Percentiles rank a stretch among this genome's conserved stretches.
Evolutionary conservation across 129 eudicot species (phyloP).

Genomic region (Escallonia herrerae): DNA sequence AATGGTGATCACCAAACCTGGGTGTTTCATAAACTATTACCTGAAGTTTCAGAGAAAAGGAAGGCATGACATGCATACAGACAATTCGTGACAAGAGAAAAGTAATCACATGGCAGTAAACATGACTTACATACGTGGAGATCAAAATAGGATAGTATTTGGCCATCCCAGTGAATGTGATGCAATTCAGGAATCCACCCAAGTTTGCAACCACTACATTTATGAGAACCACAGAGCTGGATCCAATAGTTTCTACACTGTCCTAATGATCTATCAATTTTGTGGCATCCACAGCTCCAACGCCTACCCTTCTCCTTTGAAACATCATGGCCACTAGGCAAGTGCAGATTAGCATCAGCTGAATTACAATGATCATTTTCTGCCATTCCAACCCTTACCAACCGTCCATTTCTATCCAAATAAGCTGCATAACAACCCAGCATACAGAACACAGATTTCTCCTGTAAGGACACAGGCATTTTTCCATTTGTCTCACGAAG

Average conservation of each 20-base stretch:
- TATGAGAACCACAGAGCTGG: conserved; percentile 34
- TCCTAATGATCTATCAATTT: conserved; percentile 30
- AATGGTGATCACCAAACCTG: conserved; percentile 73
- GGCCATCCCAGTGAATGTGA: conserved; percentile 57
- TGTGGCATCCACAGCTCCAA: conserved; percentile 42
- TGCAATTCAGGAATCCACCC: conserved; percentile 55
- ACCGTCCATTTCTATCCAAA: conserved; percentile 32
- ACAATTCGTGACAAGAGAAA: not conserved
- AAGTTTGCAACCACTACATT: conserved; percentile 16
- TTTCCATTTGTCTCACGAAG: conserved; percentile 42
- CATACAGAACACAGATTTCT: conserved; percentile 43
- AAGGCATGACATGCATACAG: not conserved
- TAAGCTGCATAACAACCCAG: conserved; percentile 52
- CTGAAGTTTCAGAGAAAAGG: conserved; percentile 31
- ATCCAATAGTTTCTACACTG: conserved; percentile 27
- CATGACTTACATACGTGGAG: conserved; percentile 98
- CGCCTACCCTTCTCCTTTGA: conserved; percentile 10
- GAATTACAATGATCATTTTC: conserved; percentile 4
- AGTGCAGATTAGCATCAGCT: conserved; percentile 7
- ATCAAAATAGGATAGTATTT: conserved; percentile 44
- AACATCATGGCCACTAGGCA: conserved; percentile 1
- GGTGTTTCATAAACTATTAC: conserved; percentile 82
- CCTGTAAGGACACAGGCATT: conserved; percentile 63
- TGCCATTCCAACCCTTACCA: conserved; percentile 14
- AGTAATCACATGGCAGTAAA: conserved; percentile 16